Evolutionary conservation across 1,139 yeast genomes (phyloP), one percentile per base, ranked within the genome.

Genomic region (Kluyveromyces marxianus): DNA sequence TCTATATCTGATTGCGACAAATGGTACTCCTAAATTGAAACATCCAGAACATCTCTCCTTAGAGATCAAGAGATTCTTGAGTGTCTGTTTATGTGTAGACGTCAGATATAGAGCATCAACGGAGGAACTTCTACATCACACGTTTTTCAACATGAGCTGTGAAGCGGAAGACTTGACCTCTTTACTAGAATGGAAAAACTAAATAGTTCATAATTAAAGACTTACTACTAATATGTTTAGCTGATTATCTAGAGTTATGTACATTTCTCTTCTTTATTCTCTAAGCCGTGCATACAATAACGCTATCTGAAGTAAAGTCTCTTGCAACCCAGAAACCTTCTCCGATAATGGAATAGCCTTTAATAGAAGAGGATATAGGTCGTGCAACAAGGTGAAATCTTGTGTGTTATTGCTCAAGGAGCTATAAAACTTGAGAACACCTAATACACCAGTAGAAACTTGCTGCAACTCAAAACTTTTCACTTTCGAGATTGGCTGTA

Each of bases 11-110:
- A 92, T 92, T 71, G 97, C 97, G 10, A 87, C 97, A 1, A 90
- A 89, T 62, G 98, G 98, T 50, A 92, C 98, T 1, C 98, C 98
- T 37, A 89, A 89, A 65, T 72, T 92, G 58, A 90, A 88, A 69
- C 77, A 83, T 52, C 97, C 98, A 2, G 96, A 87, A 52, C 67
- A 71, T 44, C 72, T 92, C 49, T 82, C 94, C 24, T 74, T 81
- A 54, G 82, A 84, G 35, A 83, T 94, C 53, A 90, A 90, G 71
- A 80, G 85, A 59, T 92, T 92, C 62, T 73, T 92, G 60, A 82
- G 94, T 44, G 90, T 89, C 45, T 92, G 98, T 69, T 73, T 92
- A 38, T 90, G 97, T 66, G 98, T 92, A 39, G 97, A 94, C 66
- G 97, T 90, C 44, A 77, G 86, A 59, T 87, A 83, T 60, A 76